Evolutionary conservation across 2,329 filamentous ascomycete genomes (phyloP), one percentile per base, ranked within the genome.

Genomic region (Pseudogymnoascus sp.): DNA sequence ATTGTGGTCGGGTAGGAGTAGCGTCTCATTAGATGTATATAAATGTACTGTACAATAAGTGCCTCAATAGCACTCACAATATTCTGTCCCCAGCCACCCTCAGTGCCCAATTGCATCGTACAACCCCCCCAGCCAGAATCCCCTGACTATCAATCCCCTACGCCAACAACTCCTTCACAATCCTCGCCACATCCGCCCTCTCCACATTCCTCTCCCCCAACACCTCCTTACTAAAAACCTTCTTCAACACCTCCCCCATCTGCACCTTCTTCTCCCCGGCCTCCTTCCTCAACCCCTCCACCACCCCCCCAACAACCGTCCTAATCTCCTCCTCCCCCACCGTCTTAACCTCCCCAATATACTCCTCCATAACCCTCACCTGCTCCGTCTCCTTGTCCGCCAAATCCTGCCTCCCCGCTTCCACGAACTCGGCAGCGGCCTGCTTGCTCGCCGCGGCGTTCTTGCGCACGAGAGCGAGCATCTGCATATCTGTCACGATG

Each of bases 341-440:
- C 11, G 79, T 81, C 73, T 86, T 77, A 67, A 84, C 84, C 65
- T 76, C 78, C 6, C 80, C 78, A 3, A 84, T 77, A 74, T 91
- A 91, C 69, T 86, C 85, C 40, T 87, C 80, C 69, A 92, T 72
- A 2, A 93, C 80, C 34, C 75, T 75, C 59, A 88, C 77, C 75
- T 93, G 88, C 9, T 77, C 77, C 65, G 84, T 78, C 77, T 93
- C 89, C 76, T 89, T 89, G 63, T 85, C 83, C 0, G 83, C 87
- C 37, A 93, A 76, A 72, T 93, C 90, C 23, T 82, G 76, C 40
- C 90, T 80, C 3, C 84, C 84, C 0, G 86, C 88, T 1, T 75
- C 76, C 63, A 79, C 77, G 73, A 90, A 90, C 72, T 92, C 87
- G 37, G 78, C 78, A 14, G 79, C 80, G 1, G 89, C 85, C 16